Percentiles rank a stretch among this genome's conserved stretches.
Evolutionary conservation across 2,329 filamentous ascomycete species (phyloP).

Genomic region (Ramularia collo-cygni): DNA sequence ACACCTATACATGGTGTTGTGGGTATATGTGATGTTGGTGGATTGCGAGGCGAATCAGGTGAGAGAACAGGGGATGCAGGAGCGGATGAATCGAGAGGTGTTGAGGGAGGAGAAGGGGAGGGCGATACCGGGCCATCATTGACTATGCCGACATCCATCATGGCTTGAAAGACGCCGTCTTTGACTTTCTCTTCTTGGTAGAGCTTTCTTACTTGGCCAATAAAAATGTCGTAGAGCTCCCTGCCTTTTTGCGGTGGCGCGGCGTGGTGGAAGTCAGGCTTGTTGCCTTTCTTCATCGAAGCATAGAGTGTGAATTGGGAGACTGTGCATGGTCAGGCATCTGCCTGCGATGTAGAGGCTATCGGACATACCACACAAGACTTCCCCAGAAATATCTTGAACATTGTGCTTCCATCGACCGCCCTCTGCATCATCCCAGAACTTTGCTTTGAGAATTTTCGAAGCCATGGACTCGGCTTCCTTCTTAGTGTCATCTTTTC

Average conservation of each 20-base stretch:
- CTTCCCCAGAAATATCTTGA: conserved; percentile 78
- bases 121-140: conserved; percentile 67
- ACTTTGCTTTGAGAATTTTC: conserved; percentile 81
- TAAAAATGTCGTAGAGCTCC: conserved; percentile 76
- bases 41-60: background rate
- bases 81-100: background rate
- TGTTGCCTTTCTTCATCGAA: conserved; percentile 89
- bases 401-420: conserved; percentile 88
- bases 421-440: conserved; percentile 81
- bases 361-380: conserved; percentile 71
- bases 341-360: background rate
- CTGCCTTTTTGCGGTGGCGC: conserved; percentile 71
- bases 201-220: conserved; percentile 63
- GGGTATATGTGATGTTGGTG: conserved; percentile 4
- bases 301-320: conserved; percentile 95
- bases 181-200: conserved; percentile 74
- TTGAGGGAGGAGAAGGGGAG: background rate
- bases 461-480: conserved; percentile 76
- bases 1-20: conserved; percentile 25
- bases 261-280: conserved; percentile 90
- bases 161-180: conserved; percentile 94
- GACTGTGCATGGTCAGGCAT: conserved; percentile 47
- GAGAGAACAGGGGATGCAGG: background rate
- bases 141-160: conserved; percentile 94
- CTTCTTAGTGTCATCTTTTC: conserved; percentile 81